Evolutionary conservation across 2,329 filamentous ascomycete genomes (phyloP), one percentile per base, ranked within the genome.

Genomic region (Diaporthe eres): DNA sequence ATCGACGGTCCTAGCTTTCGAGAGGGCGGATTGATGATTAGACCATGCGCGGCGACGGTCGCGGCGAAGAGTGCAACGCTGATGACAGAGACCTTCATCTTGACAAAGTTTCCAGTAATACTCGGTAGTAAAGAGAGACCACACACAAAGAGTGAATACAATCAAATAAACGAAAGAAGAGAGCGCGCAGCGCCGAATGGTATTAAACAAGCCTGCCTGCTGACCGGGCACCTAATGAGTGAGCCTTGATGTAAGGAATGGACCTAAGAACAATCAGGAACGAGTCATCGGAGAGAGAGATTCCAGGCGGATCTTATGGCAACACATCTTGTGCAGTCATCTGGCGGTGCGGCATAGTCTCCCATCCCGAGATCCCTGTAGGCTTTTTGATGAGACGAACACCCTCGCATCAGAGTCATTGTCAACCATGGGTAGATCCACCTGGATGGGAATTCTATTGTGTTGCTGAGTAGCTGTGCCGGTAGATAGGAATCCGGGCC

Each of bases 91-190:
- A 68, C 7, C 39, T 34, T 51, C 72, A 74, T 74, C 39, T 58
- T 28, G 49, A 19, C 9, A 55, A 39, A 12, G 7, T 53, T 28
- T 4, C 7, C 2, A 25, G 12, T 19, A 13, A 39, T 9, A 53
- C 13, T 25, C 1, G n/a, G 12, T 25, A 19, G 47, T 28, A 70
- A 42, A 25, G 31, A 68, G 15, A 3, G 49, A 42, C 31, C 22
- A 57, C 31, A 53, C n/a, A 58, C 25, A 65, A 65, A 65, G 71
- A 65, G 44, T 55, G 71, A 68, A 67, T 73, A 67, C 61, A 73
- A 55, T 19, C 25, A 74, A 31, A 47, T 37, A 28, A 53, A 61
- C 60, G 28, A 74, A 37, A 12, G 42, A 31, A 74, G 49, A 22
- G 55, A 57, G 63, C 51, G 58, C 25, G 31, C 72, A 67, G 71